phyloP scores from a whole-genome alignment of 2,329 filamentous ascomycete genomes.

The Atkinsonella texensis region DNA sequence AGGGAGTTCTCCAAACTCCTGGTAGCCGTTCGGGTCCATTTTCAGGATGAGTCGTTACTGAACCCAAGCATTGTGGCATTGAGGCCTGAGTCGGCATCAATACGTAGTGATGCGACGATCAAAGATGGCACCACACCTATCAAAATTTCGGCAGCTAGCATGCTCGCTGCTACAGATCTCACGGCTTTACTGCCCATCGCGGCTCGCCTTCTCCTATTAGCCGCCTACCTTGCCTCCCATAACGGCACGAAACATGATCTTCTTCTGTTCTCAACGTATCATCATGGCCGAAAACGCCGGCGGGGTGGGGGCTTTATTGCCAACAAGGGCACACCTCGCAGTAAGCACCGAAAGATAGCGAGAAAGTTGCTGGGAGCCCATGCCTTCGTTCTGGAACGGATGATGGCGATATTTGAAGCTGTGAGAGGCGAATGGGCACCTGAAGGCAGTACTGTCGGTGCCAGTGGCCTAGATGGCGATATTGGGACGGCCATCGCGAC shows the following conservation, averaged over 20 bases:
- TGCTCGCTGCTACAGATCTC: conserved; percentile 28
- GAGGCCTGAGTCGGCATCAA: conserved; percentile 5
- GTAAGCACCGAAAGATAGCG: conserved; percentile 59
- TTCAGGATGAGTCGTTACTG: conserved; percentile 61
- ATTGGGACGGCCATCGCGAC: conserved; percentile 58
- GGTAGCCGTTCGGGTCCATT: conserved; percentile 54
- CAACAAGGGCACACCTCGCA: conserved; percentile 18
- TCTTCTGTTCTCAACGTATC: conserved; percentile 62
- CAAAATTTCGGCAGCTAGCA: background rate
- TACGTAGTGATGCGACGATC: background rate
- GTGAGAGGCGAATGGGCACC: conserved; percentile 45
- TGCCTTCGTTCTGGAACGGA: conserved; percentile 64
- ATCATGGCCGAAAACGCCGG: conserved; percentile 38
- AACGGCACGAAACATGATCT: conserved; percentile 64
- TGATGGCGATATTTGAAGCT: conserved; percentile 65
- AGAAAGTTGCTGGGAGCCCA: conserved; percentile 66
- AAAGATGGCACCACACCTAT: background rate
- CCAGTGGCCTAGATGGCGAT: conserved; percentile 36
- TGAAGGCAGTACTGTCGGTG: conserved; percentile 16
- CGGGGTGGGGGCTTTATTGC: conserved; percentile 34
- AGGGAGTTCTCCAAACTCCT: conserved; percentile 79
- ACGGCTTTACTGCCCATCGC: conserved; percentile 54
- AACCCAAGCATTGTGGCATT: conserved; percentile 48
- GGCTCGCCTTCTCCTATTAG: conserved; percentile 60
- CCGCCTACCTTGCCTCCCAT: conserved; percentile 72